Evolutionary conservation across 2,329 filamentous ascomycete species (phyloP), one percentile per base, ranked within the genome.

Genomic region (Cadophora luteo-olivacea): DNA sequence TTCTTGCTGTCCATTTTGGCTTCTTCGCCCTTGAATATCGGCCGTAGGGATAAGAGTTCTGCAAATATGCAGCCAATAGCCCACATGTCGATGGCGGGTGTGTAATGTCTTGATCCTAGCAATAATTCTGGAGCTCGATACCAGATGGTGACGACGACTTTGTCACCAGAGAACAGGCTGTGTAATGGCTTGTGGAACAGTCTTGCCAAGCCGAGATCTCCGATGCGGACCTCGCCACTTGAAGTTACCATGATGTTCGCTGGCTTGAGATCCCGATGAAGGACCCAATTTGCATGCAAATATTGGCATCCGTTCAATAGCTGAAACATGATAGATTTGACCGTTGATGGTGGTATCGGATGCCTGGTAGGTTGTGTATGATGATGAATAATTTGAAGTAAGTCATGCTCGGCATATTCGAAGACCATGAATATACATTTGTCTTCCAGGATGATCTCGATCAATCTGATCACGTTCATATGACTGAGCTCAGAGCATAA

Each of bases 391-490:
- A 99, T 98, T 80, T 99, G 96, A 4, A 99, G 85, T 48, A 99
- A 83, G 80, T 99, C 96, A 80, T 99, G 96, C 81, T 99, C 96
- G 73, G 96, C 96, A 79, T 97, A 99, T 80, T 98, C 96, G 75
- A 99, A 98, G 1, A 99, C 94, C 92, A 99, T 99, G 81, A 94
- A 99, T 79, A 99, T 98, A 82, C 94, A 97, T 83, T 98, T 98
- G 80, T 97, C 94, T 81, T 99, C 95, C 3, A 99, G 85, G 76
- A 99, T 97, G 76, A 97, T 98, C 81, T 99, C 96, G 70, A 95
- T 89, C 0, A 97, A 88, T 68, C 91, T 89, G 73, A 99, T 95
- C 41, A 99, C 90, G 78, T 98, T 98, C 67, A 88, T 84, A 79
- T 99, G 94, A 68, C 87, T 89, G 32, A 99, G 86, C 78, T 99